A percentile compares a stretch with the other conserved stretches of the same genome.
These are phyloP conservation scores for Liquidambar formosana DNA, from an alignment of 164 flowering plant genomes.

Conservation along the genomic window DNA sequence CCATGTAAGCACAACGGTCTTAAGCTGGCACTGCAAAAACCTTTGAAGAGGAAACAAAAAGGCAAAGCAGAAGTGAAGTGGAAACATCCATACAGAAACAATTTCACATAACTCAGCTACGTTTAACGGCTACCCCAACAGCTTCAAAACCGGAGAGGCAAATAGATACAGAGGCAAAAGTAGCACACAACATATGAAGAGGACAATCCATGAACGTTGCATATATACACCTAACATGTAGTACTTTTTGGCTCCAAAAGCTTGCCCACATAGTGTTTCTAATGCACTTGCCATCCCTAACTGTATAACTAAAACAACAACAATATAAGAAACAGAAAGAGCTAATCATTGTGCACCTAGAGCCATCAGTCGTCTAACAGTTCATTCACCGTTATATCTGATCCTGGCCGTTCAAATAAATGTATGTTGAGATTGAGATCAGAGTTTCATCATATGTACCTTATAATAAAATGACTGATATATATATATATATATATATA, in stretches of 20 bases:
- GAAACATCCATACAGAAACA: constrained; percentile 39
- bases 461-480: no score
- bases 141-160: constrained; percentile 35
- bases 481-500: no score
- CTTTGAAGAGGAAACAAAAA: constrained; percentile 48
- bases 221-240: constrained; percentile 46
- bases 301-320: constrained; percentile 8
- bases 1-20: constrained; percentile 37
- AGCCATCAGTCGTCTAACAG: no score
- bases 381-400: no score
- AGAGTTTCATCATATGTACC: no score
- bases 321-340: not conserved
- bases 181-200: constrained; percentile 29
- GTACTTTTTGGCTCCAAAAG: constrained; percentile 41
- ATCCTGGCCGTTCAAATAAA: no score
- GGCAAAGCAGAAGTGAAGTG: constrained; percentile 54
- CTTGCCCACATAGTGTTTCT: constrained; percentile 49
- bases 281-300: constrained; percentile 53
- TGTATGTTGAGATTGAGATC: no score
- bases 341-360: not conserved
- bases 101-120: constrained; percentile 45
- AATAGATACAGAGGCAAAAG: constrained; percentile 38
- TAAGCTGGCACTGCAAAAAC: constrained; percentile 55
- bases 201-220: constrained; percentile 52
- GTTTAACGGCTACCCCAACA: constrained; percentile 31